phyloP scores from a whole-genome alignment of 129 eudicot genomes.

The Escallonia rubra region DNA sequence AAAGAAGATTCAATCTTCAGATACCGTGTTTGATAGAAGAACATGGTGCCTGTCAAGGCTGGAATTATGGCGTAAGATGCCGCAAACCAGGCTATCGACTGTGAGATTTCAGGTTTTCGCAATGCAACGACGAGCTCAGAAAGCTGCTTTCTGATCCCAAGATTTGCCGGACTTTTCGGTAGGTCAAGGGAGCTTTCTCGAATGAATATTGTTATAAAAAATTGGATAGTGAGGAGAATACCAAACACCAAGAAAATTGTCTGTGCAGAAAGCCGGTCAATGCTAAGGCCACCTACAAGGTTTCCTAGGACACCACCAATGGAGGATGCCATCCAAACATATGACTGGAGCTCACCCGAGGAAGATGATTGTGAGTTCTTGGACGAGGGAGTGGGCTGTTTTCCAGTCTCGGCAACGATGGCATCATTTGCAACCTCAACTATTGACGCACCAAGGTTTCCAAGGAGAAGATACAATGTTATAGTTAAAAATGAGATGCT shows the following conservation, averaged over 20 bases:
- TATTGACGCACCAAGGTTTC: slow-evolving; percentile 87
- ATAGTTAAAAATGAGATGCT: slow-evolving; percentile 59
- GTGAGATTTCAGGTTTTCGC: slow-evolving; percentile 51
- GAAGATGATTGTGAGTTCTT: slow-evolving; percentile 34
- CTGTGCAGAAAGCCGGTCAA: slow-evolving; percentile 42
- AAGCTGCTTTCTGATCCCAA: slow-evolving; percentile 48
- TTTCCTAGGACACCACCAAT: slow-evolving; percentile 81
- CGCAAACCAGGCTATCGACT: slow-evolving; percentile 63
- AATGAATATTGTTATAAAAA: slow-evolving; percentile 44
- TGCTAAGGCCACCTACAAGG: slow-evolving; percentile 58
- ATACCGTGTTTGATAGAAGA: slow-evolving; percentile 76
- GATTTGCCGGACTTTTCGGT: slow-evolving; percentile 46
- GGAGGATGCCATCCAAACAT: slow-evolving; percentile 82
- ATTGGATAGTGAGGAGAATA: slow-evolving; percentile 49
- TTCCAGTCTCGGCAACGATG: slow-evolving; percentile 74
- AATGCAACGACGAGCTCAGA: slow-evolving; percentile 51
- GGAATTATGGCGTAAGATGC: slow-evolving; percentile 81
- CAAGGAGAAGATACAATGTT: slow-evolving; percentile 64
- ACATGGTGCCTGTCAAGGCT: slow-evolving; percentile 78
- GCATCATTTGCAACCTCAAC: slow-evolving; percentile 97
- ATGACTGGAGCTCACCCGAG: slow-evolving; percentile 66
- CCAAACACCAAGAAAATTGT: slow-evolving; percentile 58
- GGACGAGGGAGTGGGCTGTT: slow-evolving; percentile 25
- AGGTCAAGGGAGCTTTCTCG: slow-evolving; percentile 59
- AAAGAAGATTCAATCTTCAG: slow-evolving; percentile 62